These are phyloP conservation scores for Exutisphaerella laricina DNA, from an alignment of 2,329 filamentous ascomycete genomes.

Conservation along the genomic window DNA sequence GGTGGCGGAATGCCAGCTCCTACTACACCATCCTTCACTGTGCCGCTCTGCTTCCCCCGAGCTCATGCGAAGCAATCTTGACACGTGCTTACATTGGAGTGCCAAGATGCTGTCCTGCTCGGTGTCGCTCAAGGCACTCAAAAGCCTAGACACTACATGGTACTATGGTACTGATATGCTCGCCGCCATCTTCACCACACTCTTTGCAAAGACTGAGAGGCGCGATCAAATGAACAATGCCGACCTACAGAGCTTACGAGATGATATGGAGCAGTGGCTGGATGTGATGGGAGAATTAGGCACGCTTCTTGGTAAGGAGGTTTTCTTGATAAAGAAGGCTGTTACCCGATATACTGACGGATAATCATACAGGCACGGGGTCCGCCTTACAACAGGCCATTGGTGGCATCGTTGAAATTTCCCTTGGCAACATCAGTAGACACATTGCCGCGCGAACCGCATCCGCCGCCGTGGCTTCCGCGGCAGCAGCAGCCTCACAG, in stretches of 20 bases:
- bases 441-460: constrained; percentile 39
- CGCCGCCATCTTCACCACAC: constrained; percentile 65
- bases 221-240: constrained; percentile 54
- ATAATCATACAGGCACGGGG: constrained; percentile 35
- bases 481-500: constrained; percentile 20
- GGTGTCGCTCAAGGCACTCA: constrained; percentile 55
- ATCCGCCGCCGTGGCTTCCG: constrained; percentile 40
- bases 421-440: constrained; percentile 44
- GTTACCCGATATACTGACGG: constrained; percentile 1
- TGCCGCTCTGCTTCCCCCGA: constrained; percentile 51
- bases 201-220: constrained; percentile 65
- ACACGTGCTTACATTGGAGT: constrained; percentile 60
- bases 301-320: constrained; percentile 57
- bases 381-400: constrained; percentile 45
- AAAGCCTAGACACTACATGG: constrained; percentile 72
- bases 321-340: background rate
- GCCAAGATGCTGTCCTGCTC: constrained; percentile 59
- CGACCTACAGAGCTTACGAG: constrained; percentile 56
- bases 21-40: constrained; percentile 50
- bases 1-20: constrained; percentile 45
- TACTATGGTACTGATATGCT: constrained; percentile 67
- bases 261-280: constrained; percentile 66
- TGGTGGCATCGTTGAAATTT: constrained; percentile 45
- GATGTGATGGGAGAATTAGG: constrained; percentile 63
- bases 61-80: constrained; percentile 51